Evolutionary conservation across 2,329 filamentous ascomycete species (phyloP).

Genomic region (Diaporthe citri): DNA sequence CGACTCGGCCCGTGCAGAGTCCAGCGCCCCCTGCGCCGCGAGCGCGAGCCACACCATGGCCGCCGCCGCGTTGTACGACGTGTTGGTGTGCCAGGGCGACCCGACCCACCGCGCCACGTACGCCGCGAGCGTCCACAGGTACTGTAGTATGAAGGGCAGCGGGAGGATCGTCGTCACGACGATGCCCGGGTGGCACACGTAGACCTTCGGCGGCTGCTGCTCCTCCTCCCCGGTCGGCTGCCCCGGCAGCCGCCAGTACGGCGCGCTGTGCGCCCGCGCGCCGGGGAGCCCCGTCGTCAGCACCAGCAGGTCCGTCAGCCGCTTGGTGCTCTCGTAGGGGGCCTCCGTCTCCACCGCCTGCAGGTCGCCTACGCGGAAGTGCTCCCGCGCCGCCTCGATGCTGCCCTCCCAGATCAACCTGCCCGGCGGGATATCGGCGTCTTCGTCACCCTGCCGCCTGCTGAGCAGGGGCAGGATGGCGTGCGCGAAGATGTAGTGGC

Average conservation of each 20-base stretch:
- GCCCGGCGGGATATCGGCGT: conserved; percentile 59
- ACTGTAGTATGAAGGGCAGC: conserved; percentile 76
- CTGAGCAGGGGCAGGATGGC: conserved; percentile 81
- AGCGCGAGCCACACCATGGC: conserved; percentile 85
- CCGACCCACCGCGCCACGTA: conserved; percentile 82
- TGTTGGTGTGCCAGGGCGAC: conserved; percentile 87
- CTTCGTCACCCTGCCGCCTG: conserved; percentile 50
- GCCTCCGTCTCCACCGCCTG: conserved; percentile 74
- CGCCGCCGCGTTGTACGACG: conserved; percentile 81
- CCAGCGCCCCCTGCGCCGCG: conserved; percentile 71
- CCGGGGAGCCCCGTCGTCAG: conserved; percentile 79
- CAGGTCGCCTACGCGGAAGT: conserved; percentile 77
- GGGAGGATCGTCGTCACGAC: conserved; percentile 86
- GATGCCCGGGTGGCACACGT: conserved; percentile 88
- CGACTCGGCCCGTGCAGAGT: conserved; percentile 66
- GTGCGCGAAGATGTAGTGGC: conserved; percentile 91
- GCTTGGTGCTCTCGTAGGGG: conserved; percentile 90
- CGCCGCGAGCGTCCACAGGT: conserved; percentile 76
- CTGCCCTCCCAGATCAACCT: conserved; percentile 91
- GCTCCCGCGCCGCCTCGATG: conserved; percentile 71
- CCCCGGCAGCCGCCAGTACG: conserved; percentile 61
- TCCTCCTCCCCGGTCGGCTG: neutral
- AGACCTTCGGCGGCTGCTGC: conserved; percentile 56
- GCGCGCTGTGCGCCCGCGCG: conserved; percentile 66
- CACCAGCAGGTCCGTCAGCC: conserved; percentile 86